Evolutionary conservation across 2,329 filamentous ascomycete species (phyloP), one percentile per base, ranked within the genome.

Genomic region (Penicillium crustosum): DNA sequence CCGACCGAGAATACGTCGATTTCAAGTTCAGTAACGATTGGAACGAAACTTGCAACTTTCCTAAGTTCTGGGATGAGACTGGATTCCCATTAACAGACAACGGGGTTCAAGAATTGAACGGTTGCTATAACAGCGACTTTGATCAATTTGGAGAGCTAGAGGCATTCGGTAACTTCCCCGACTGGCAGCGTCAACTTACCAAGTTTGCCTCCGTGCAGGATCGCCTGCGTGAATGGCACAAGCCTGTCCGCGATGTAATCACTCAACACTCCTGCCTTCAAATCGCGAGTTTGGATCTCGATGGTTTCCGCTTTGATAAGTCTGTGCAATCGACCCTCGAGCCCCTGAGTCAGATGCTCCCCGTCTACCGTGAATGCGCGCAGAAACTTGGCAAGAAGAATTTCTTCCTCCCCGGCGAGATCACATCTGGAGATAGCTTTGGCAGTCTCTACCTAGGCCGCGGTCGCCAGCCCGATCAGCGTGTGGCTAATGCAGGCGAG

Each of bases 171-270:
- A 81, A 84, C 15, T 86, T 82, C 61, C 82, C 83, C 0, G 83
- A 87, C 66, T 88, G 83, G 82, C 74, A 86, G 66, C 83, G 83
- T 66, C 82, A 88, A 68, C 76, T 88, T 39, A 81, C 84, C 39
- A 88, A 88, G 64, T 89, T 88, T 70, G 84, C 85, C 49, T 85
- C 82, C 48, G 86, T 88, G 6, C 86, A 89, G 70, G 86, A 89
- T 71, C 84, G 86, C 67, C 77, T 89, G 4, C 81, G 86, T 59
- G 85, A 87, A 66, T 89, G 86, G 86, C 64, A 79, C 23, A 81
- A 83, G 2, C 78, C 80, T 6, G 85, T 87, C 0, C 75, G 81
- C 17, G 77, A 81, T 36, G 85, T 83, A 62, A 73, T 88, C 59
- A 81, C 82, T 62, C 81, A 80, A 48, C 85, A 87, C 62, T 86